These are phyloP conservation scores for Hypoxylon rickii DNA, from an alignment of 495 filamentous ascomycete species.

Conservation along the genomic window DNA sequence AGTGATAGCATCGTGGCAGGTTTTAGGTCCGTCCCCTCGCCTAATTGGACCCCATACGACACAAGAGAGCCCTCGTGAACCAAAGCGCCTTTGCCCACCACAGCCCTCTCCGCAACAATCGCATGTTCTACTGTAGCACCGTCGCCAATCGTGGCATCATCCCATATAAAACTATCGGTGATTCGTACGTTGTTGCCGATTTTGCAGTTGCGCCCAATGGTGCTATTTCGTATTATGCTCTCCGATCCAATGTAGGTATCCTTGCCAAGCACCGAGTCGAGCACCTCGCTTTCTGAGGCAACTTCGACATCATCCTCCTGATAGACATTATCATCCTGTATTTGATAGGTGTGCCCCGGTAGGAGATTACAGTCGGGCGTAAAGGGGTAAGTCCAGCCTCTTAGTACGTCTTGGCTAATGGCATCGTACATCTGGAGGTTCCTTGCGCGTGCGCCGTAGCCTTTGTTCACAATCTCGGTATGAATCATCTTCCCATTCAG, in stretches of 20 bases:
- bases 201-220: slow-evolving; percentile 80
- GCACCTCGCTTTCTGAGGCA: slow-evolving; percentile 48
- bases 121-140: slow-evolving; percentile 69
- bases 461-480: slow-evolving; percentile 81
- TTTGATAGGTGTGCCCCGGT: slow-evolving; percentile 72
- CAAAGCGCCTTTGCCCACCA: slow-evolving; percentile 70
- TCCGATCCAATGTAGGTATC: slow-evolving; percentile 76
- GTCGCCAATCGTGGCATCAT: slow-evolving; percentile 76
- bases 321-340: slow-evolving; percentile 70
- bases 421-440: slow-evolving; percentile 90
- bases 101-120: slow-evolving; percentile 72
- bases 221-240: slow-evolving; percentile 68
- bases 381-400: slow-evolving; percentile 90
- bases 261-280: slow-evolving; percentile 74
- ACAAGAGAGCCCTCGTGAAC: slow-evolving; percentile 76
- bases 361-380: slow-evolving; percentile 87
- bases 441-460: slow-evolving; percentile 79
- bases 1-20: slow-evolving; percentile 44
- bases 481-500: slow-evolving; percentile 95
- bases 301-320: slow-evolving; percentile 73
- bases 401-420: slow-evolving; percentile 84
- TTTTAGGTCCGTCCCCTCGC: slow-evolving; percentile 52
- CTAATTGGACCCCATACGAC: slow-evolving; percentile 76
- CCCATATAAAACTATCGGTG: slow-evolving; percentile 88
- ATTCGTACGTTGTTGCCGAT: slow-evolving; percentile 85